Evolutionary conservation across 2,329 filamentous ascomycete genomes (phyloP), one percentile per base, ranked within the genome.

Genomic region (Arthroderma sp.): DNA sequence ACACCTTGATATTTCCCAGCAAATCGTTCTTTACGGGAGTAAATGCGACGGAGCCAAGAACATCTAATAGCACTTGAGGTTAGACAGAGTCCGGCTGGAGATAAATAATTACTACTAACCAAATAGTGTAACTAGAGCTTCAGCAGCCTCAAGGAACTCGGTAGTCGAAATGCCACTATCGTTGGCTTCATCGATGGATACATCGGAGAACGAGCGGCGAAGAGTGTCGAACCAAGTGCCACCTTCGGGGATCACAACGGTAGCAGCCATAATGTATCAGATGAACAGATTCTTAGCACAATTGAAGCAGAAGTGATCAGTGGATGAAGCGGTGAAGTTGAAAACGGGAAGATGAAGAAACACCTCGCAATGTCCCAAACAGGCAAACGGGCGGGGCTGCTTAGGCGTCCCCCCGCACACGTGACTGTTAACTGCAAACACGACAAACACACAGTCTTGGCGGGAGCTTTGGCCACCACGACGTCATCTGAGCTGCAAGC

Each of bases 21-120:
- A 98, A 84, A 66, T 98, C 91, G 54, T 69, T 83, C 76, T 94
- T 95, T 62, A 96, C 89, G 28, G 86, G 83, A 44, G 74, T 78
- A 69, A 98, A 96, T 52, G 88, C 87, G 31, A 83, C 77, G 38
- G 71, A 74, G 43, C 75, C 76, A 29, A 81, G 66, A 36, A 78
- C 66, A 61, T 80, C 78, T 77, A 51, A 22, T 22, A 8, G 8
- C 29, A n/a, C 44, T 15, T 27, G 40, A 38, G 15, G 15, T 22
- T 22, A 22, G 15, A 22, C 15, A 22, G 15, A 22, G 15, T 22
- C 15, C 15, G 15, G 15, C 15, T 22, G 29, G 6, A 5, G 9
- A 7, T 8, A 29, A 38, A 34, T 22, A 11, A 30, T 4, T 3
- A 29, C 15, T 27, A 54, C 66, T 29, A 65, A 91, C 86, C 86